Evolutionary conservation across 768 basidiomycete species (phyloP).

Genomic region (Wakefieldia striispora): DNA sequence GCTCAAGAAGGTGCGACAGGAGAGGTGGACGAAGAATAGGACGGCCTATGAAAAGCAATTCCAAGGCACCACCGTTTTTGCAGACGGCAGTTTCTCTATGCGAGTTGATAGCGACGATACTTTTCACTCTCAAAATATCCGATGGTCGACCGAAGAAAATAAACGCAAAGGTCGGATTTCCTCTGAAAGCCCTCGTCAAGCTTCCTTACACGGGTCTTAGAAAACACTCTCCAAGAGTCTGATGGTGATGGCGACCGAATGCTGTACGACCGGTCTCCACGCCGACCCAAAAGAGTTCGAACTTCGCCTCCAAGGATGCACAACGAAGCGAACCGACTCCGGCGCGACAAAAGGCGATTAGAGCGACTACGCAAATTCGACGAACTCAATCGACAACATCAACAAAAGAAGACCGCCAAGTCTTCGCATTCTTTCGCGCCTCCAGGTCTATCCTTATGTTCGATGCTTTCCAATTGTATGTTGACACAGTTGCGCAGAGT

Average conservation of each 20-base stretch:
- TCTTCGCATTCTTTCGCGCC: conserved; percentile 30
- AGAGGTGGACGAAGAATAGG: conserved; percentile 29
- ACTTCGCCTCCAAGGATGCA: conserved; percentile 45
- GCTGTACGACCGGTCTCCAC: conserved; percentile 32
- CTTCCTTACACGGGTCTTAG: conserved; percentile 11
- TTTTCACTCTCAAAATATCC: conserved; percentile 13
- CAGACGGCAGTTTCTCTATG: conserved; percentile 32
- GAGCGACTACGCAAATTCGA: conserved; percentile 39
- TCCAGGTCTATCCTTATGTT: conserved; percentile 18
- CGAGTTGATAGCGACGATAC: conserved; percentile 24
- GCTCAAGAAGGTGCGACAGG: conserved; percentile 24
- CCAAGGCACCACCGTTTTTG: conserved; percentile 28
- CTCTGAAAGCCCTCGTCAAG: background rate
- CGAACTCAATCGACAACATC: conserved; percentile 36
- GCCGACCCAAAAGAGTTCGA: conserved; percentile 46
- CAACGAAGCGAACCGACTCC: conserved; percentile 37
- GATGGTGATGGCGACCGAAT: conserved; percentile 23
- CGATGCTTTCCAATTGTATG: background rate
- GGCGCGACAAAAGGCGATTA: conserved; percentile 43
- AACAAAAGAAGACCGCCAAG: conserved; percentile 40
- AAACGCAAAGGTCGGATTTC: conserved; percentile 52
- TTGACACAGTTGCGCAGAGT: conserved; percentile 9
- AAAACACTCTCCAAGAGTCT: conserved; percentile 25
- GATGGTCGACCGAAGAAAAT: conserved; percentile 26
- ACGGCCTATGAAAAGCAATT: conserved; percentile 27